Evolutionary conservation across 2,329 filamentous ascomycete genomes (phyloP), one percentile per base, ranked within the genome.

Genomic region (Esteya vermicola): DNA sequence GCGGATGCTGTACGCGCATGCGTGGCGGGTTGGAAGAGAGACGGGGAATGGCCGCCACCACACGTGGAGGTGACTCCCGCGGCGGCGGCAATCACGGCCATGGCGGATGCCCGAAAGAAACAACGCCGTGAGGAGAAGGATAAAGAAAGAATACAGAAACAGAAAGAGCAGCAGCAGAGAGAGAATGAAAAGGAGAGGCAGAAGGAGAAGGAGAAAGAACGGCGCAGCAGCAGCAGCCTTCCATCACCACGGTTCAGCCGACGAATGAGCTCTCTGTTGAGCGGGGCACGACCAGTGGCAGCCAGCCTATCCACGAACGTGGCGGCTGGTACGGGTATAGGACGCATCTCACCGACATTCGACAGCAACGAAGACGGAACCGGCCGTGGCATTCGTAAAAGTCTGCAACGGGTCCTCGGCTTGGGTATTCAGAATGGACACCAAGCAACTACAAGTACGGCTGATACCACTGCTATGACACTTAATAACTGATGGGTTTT

Each of bases 1-100:
- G 64, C 70, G 23, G 85, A 93, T 50, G 78, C 95, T 63, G 75
- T 84, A 19, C 72, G 76, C 9, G 76, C 84, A 12, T 82, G 89
- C 48, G 86, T 96, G 1, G 70, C 81, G 22, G 89, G 89, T 33
- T 95, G 89, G 89, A 93, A 93, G 58, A 72, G 84, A 31, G 85
- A 91, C 51, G 88, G 86, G 14, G 85, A 94, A 57, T 96, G 89
- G 89, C 88, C 89, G 5, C 85, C 83, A 1, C 75, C 34, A 13
- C 19, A n/a, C n/a, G n/a, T 20, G 33, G 19, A 34, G 18, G 21
- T 36, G 31, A 9, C 41, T 6, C 13, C 38, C 1, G 22, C 28
- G 14, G 22, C 36, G 4, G 25, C 34, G 13, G 38, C 38, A 13
- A 31, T 36, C 16, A 25, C 27, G 14, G 25, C 30, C 9, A 36